phyloP scores from a whole-genome alignment of 768 basidiomycete genomes.

The Leccinellum rugosiceps region DNA sequence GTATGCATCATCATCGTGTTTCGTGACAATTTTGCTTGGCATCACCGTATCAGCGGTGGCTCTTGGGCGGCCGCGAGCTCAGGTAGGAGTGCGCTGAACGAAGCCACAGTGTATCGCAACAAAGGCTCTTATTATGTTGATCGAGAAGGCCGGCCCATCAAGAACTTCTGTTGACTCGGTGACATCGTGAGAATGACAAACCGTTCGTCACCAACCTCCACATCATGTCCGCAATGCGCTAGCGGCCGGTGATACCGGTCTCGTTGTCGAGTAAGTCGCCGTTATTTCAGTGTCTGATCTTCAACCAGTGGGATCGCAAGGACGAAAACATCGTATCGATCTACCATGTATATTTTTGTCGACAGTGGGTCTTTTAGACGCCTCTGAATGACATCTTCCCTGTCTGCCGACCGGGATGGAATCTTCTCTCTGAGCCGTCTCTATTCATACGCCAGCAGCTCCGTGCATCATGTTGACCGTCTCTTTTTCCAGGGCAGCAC shows the following conservation, averaged over 20 bases:
- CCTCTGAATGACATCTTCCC: constrained; percentile 27
- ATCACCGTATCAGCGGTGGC: not conserved
- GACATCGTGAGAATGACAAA: not conserved
- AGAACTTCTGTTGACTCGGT: not conserved
- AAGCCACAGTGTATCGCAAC: not conserved
- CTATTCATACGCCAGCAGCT: not conserved
- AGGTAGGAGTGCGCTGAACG: not conserved
- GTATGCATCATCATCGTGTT: not conserved
- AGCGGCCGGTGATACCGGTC: not conserved
- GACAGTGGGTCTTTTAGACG: constrained; percentile 29
- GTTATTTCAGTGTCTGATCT: not conserved
- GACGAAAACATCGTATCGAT: constrained; percentile 28
- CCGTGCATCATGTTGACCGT: constrained; percentile 10
- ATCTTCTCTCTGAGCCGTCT: constrained; percentile 35
- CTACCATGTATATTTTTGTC: not conserved
- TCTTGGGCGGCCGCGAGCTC: not conserved
- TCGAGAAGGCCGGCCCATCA: too few species aligned
- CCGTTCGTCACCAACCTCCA: not conserved
- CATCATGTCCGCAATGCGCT: not conserved
- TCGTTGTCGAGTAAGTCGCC: not conserved
- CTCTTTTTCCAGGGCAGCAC: constrained; percentile 1
- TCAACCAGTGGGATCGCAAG: not conserved
- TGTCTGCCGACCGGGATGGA: constrained; percentile 11
- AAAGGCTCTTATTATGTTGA: not conserved
- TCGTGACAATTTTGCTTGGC: not conserved